Percentiles rank a stretch among this genome's conserved stretches.
Evolutionary conservation across 23 red algal genomes (phyloP).

Genomic region (Gracilaria caudata): DNA sequence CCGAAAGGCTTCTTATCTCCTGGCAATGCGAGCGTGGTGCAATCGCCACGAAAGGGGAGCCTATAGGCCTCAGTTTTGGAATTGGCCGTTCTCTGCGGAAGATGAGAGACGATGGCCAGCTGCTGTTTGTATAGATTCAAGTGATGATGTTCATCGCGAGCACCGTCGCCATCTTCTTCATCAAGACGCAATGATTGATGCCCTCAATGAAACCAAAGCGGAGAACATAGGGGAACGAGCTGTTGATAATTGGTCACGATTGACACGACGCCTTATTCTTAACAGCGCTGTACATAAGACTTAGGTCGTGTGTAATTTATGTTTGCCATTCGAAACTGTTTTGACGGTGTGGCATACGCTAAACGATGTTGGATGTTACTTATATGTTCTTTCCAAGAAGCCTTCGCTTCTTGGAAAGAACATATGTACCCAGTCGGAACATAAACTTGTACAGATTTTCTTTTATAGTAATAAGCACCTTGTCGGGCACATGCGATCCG

Average conservation of each 20-base stretch:
- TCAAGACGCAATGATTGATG: constrained; percentile 71
- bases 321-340: not conserved
- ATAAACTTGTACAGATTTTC: no score
- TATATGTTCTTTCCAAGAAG: no score
- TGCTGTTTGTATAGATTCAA: constrained; percentile 7
- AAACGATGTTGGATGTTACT: no score
- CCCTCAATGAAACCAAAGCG: constrained; percentile 20
- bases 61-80: constrained; percentile 72
- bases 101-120: constrained; percentile 68
- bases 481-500: no score
- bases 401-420: no score
- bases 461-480: no score
- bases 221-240: constrained; percentile 38
- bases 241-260: constrained; percentile 46
- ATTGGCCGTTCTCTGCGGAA: constrained; percentile 68
- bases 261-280: constrained; percentile 41
- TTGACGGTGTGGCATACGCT: not conserved
- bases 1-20: constrained; percentile 75
- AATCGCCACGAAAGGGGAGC: constrained; percentile 62
- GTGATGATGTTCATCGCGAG: constrained; percentile 25
- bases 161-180: constrained; percentile 59
- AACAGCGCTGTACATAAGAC: constrained; percentile 51
- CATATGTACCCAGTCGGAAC: no score
- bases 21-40: constrained; percentile 80
- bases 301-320: not conserved